A percentile compares a stretch with the other conserved stretches of the same genome.
Conservation (phyloP, 495 filamentous ascomycete genomes). For the Sordaria brevicollis region DNA sequence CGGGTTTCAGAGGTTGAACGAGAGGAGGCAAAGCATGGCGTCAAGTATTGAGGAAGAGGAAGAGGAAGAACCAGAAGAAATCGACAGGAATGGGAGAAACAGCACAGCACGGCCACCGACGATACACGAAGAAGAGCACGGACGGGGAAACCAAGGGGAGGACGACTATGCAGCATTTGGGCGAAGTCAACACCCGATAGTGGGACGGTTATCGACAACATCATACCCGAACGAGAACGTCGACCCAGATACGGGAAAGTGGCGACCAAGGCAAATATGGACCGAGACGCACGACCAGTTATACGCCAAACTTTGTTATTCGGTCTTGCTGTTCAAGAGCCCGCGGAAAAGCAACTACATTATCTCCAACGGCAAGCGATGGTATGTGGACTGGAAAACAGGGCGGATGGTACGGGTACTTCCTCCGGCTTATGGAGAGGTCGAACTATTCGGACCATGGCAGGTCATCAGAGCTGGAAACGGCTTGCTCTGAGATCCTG, state of each 20-base stretch:
- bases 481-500: slow-evolving; percentile 12
- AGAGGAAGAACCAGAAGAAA: slow-evolving; percentile 4
- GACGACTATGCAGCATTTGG: neutral
- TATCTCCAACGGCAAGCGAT: slow-evolving; percentile 34
- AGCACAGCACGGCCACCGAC: neutral
- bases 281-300: slow-evolving; percentile 40
- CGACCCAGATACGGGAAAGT: slow-evolving; percentile 36
- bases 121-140: slow-evolving; percentile 5
- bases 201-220: slow-evolving; percentile 20
- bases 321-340: slow-evolving; percentile 32
- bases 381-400: slow-evolving; percentile 39
- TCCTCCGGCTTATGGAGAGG: slow-evolving; percentile 30
- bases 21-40: slow-evolving; percentile 4
- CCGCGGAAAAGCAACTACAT: slow-evolving; percentile 38
- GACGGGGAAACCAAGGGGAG: slow-evolving; percentile 5
- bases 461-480: slow-evolving; percentile 26
- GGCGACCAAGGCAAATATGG: slow-evolving; percentile 36
- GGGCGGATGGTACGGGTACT: slow-evolving; percentile 30
- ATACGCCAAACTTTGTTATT: slow-evolving; percentile 45
- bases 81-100: slow-evolving; percentile 2
- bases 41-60: slow-evolving; percentile 1
- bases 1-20: slow-evolving; percentile 13
- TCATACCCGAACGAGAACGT: slow-evolving; percentile 25
- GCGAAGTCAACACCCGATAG: slow-evolving; percentile 13
- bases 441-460: slow-evolving; percentile 26